Evolutionary conservation across 805 yeast genomes (phyloP), one percentile per base, ranked within the genome.

Genomic region (Lipomyces mesembrius): DNA sequence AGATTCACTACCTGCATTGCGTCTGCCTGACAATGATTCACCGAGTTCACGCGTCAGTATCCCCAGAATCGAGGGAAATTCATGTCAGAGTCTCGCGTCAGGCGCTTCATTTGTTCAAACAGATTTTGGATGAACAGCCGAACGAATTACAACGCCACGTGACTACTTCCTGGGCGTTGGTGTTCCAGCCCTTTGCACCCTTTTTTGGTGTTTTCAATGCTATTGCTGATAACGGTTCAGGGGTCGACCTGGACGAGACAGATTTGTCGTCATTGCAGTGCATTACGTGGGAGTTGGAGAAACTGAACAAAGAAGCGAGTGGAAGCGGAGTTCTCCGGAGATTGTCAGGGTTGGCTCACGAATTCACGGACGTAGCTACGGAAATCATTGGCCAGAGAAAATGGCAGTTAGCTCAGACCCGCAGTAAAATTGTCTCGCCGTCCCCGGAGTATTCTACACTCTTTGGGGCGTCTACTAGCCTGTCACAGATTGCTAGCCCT

Each of bases 111-210:
- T 49, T 64, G 12, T 67, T 64, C 58, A 39, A 59, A 49, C 39
- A 64, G 29, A 67, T 64, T 20, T 60, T 67, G 14, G 68, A 53
- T 11, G 63, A 29, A 20, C 61, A 65, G 29, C 65, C 67, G 9
- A 61, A 34, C 20, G 61, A 39, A 29, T 52, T 39, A 25, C 68
- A 57, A 22, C 43, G 56, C 35, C 57, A 60, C 12, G 65, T 63
- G n/a, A 64, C 63, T 3, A 64, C 68, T 17, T 67, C 70, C 27
- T 64, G 68, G 68, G 68, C 70, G 14, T 59, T 67, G 29, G 63
- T 67, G 20, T 67, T 67, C 54, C 70, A 67, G 59, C 70, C 70
- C 11, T 67, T 67, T 29, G 70, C 70, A 17, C 67, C 70, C 35
- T 67, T 67, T 51, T 67, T 67, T 49, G 70, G 70, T 22, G 68